Conservation (phyloP, 1,284 basidiomycete genomes). For the Termitomyces sp. region DNA sequence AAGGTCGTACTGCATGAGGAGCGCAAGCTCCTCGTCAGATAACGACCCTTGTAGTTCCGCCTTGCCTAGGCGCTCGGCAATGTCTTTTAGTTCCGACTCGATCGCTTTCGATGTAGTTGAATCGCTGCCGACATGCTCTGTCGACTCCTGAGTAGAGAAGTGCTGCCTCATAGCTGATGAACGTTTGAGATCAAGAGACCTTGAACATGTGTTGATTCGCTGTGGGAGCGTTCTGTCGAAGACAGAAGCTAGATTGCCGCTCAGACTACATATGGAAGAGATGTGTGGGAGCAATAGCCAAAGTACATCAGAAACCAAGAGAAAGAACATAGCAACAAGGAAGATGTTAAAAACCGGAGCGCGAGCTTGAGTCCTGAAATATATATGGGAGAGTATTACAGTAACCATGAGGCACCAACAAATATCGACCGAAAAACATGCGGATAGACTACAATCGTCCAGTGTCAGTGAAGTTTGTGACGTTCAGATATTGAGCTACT, state of each 20-base stretch:
- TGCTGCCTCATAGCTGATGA: neutral
- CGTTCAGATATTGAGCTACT: neutral
- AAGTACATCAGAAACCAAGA: neutral
- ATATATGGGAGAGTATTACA: neutral
- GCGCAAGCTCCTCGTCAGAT: slow-evolving; percentile 14
- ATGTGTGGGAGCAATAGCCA: neutral
- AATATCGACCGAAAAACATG: neutral
- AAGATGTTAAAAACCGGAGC: neutral
- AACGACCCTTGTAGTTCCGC: slow-evolving; percentile 6
- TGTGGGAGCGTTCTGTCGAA: neutral
- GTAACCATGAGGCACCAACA: neutral
- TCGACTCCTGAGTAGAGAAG: neutral
- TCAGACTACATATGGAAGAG: neutral
- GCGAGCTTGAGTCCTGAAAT: neutral
- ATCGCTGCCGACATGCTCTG: slow-evolving; percentile 1
- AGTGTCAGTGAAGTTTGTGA: neutral
- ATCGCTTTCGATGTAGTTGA: neutral
- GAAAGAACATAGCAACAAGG: neutral
- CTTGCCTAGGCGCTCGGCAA: slow-evolving; percentile 7
- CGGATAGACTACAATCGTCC: neutral
- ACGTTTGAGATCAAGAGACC: neutral
- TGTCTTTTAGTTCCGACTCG: slow-evolving; percentile 6
- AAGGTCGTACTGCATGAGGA: slow-evolving; percentile 7
- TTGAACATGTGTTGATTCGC: neutral
- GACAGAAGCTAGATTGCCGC: neutral